These are phyloP conservation scores for Alternaria angustiovoidea DNA, from an alignment of 2,329 filamentous ascomycete genomes.

Conservation along the genomic window DNA sequence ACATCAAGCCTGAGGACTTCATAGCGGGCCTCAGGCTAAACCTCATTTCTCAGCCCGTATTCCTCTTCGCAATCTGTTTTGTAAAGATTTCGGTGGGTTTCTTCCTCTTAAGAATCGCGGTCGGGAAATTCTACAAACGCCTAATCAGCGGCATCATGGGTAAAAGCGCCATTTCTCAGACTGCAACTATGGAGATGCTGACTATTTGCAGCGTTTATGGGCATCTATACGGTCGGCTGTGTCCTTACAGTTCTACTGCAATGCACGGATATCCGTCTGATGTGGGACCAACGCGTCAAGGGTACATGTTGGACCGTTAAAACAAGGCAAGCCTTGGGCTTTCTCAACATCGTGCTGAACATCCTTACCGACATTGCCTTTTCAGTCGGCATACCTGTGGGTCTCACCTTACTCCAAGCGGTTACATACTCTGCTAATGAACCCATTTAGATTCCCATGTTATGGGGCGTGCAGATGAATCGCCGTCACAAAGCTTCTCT, in stretches of 20 bases:
- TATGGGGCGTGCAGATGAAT: slow-evolving; percentile 50
- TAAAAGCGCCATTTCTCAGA: slow-evolving; percentile 18
- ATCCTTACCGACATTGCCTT: slow-evolving; percentile 55
- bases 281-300: slow-evolving; percentile 55
- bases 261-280: slow-evolving; percentile 56
- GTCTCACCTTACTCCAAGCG: neutral
- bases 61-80: slow-evolving; percentile 55
- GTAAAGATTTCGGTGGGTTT: slow-evolving; percentile 61
- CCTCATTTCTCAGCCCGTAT: slow-evolving; percentile 58
- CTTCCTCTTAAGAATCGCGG: slow-evolving; percentile 58
- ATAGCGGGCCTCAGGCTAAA: slow-evolving; percentile 56
- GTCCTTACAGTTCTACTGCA: slow-evolving; percentile 60
- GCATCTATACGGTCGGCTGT: slow-evolving; percentile 55
- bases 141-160: slow-evolving; percentile 57
- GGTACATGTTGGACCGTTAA: slow-evolving; percentile 55
- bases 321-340: slow-evolving; percentile 53
- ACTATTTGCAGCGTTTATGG: slow-evolving; percentile 51
- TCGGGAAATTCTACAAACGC: slow-evolving; percentile 50
- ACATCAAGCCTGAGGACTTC: slow-evolving; percentile 50
- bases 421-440: neutral
- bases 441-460: slow-evolving; percentile 34
- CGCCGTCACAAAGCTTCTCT: slow-evolving; percentile 48
- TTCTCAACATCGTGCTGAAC: slow-evolving; percentile 56
- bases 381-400: slow-evolving; percentile 50
- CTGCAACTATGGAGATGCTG: neutral